Base-by-base conservation (phyloP, 352 stramenopile genomes). In the Thraustochytrium sp. region DNA sequence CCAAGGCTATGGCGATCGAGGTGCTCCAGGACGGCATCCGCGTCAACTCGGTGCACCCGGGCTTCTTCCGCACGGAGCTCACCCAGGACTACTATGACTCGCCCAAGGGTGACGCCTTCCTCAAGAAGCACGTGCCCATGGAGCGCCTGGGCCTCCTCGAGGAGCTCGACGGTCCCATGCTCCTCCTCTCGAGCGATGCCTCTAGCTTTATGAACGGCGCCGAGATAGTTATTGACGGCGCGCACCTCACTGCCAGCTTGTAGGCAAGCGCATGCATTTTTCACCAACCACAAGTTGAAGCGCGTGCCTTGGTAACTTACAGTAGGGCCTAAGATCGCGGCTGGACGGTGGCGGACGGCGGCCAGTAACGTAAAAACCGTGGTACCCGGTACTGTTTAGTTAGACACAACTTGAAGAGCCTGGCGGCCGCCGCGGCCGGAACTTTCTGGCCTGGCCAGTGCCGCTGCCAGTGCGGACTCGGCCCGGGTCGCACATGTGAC, bases 91-190 rank as follows among this genome's bases (percentile, higher is more conserved):
- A 83, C 37, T 84, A 83, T 29, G 65, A 77, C 48, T 83, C 76
- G 21, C 65, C 76, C 34, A 82, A 77, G 34, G 76, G 76, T 34
- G 65, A 59, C 48, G 53, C 44, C 8, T 84, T 62, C 63, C 34
- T 84, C 23, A 49, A 84, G 42, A 77, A 84, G 65, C 65, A 84
- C 40, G 40, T 82, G 11, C 61, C 61, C 1, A 84, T 84, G 46
- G 3, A 64, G 26, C 44, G 76, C 3, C 49, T 77, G 8, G 76
- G 76, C 34, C n/a, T 65, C 23, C 49, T 84, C 31, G 76, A 84
- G 36, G 76, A 84, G 38, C 76, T 84, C n/a, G 61, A 77, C 31
- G 76, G 76, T 3, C 68, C 46, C 40, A 77, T 84, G 61, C 76
- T 84, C 31, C 46, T 84, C 8, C 63, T 84, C 18, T n/a, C 31